Evolutionary conservation across 345 rosid genomes (phyloP), one percentile per base, ranked within the genome.

Genomic region (Hibiscus tridactylites): DNA sequence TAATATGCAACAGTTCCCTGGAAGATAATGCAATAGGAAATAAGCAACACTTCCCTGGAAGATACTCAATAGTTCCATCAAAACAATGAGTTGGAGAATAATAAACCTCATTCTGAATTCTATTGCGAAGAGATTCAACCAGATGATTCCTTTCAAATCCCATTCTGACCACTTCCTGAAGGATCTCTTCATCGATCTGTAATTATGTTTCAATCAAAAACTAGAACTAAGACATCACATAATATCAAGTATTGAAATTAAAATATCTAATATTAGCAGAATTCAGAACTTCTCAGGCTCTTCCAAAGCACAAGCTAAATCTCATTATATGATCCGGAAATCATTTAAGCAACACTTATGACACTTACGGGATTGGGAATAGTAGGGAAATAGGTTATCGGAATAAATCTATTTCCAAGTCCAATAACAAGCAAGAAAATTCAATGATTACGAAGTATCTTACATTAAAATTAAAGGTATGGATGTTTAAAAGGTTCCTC

Each of bases 1-100:
- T 92, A 92, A 81, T 95, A 95, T 9, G 99, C 87, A 66, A 95
- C 96, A 76, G 98, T 95, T 68, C 84, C 99, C 99, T 95, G 91
- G 75, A 79, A 87, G 68, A 78, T 70, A 58, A 74, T 16, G 61
- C 64, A 68, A 21, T 70, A 75, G 53, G 76, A 57, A 9, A 70
- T 44, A 44, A 44, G 47, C 13, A 44, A 44, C 96, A 76, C 96
- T 95, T 67, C 84, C 99, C 99, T 92, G 90, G 73, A 79, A 87
- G 68, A 78, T 71, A 44, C 9, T 52, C 57, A 52, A n/a, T 24
- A 52, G 57, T n/a, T 52, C 56, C 47, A 26, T 16, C 50, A 42
- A 71, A 47, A 59, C 8, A 59, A 31, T 50, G 72, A 74, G 28
- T 71, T 52, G 50, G 44, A 74, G 57, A 71, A 70, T 75, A 63